Evolutionary conservation across 225 moss, liverwort and hornwort species (phyloP), one percentile per base, ranked within the genome.

Genomic region (Asterella californica): DNA sequence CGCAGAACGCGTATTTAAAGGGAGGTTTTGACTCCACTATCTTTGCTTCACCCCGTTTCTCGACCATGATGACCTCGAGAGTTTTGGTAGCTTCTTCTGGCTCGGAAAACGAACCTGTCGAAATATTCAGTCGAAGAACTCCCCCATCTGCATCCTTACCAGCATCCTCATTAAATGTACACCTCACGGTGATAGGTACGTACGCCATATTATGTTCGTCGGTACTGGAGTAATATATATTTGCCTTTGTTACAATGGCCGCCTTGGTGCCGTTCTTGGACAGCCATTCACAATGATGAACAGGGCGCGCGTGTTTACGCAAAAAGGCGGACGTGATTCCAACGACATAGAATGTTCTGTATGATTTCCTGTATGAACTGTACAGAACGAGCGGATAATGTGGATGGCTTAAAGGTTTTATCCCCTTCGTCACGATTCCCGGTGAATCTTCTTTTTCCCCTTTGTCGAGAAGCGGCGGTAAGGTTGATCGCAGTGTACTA

Each of bases 361-460:
- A 82, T 10, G 92, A 90, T 33, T 86, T 82, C n/a, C 87, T 83
- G 73, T 90, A 90, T 0, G 90, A 82, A 65, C 85, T 90, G 77
- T 90, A 92, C 78, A 87, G 86, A 30, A 92, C 89, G 57, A 88
- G 90, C 32, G 88, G 54, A 87, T 88, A 86, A 67, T 88, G 85
- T 37, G 91, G 84, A 3, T 83, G 52, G 38, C 90, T 88, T 18
- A 89, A 74, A 5, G 92, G 94, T 77, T 86, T 81, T 50, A 84
- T 81, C 19, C 64, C 27, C 64, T n/a, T 64, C 8, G 30, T 29
- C 30, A n/a, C 29, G 14, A 24, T 64, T 30, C 29, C 64, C 24
- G 24, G 7, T 11, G 27, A 9, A 27, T 32, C 29, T n/a, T 64
- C 29, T 42, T 3, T 42, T 42, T 42, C 42, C 3, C 42, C 42